A percentile compares a stretch with the other conserved stretches of the same genome.
Conservation (phyloP, 805 yeast genomes). For the Teunomyces funiuensis region DNA sequence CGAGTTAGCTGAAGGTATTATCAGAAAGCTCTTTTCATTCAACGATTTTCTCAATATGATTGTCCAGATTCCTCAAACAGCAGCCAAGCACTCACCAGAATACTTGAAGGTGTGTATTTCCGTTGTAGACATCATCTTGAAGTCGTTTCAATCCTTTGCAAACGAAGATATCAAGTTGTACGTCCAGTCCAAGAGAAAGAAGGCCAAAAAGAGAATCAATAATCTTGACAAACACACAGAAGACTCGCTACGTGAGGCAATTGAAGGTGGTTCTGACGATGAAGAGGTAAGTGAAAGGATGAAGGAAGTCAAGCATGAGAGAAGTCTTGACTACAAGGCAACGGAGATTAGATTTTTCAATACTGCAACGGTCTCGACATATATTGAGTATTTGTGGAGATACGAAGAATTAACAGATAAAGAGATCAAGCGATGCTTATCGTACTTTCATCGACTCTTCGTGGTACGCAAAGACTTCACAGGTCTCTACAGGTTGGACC, state of each 20-base stretch:
- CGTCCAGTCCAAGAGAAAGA: conserved; percentile 46
- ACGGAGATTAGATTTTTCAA: conserved; percentile 51
- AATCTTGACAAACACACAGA: conserved; percentile 26
- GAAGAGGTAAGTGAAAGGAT: conserved; percentile 29
- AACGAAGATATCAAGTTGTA: conserved; percentile 52
- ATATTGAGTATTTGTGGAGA: conserved; percentile 58
- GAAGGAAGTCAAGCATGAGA: conserved; percentile 41
- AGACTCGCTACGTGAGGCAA: conserved; percentile 24
- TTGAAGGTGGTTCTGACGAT: conserved; percentile 30
- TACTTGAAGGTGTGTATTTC: conserved; percentile 63
- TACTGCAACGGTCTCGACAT: conserved; percentile 63
- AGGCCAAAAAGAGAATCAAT: conserved; percentile 23
- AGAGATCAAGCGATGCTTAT: conserved; percentile 61
- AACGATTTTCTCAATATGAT: conserved; percentile 58
- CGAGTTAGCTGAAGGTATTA: conserved; percentile 55
- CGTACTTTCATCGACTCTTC: conserved; percentile 71
- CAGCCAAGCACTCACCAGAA: conserved; percentile 60
- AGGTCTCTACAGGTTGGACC: conserved; percentile 67
- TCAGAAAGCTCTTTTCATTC: conserved; percentile 69
- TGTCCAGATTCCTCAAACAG: conserved; percentile 59
- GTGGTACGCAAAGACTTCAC: conserved; percentile 58
- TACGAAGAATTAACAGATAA: conserved; percentile 61
- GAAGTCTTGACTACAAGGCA: conserved; percentile 44
- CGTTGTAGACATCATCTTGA: conserved; percentile 62
- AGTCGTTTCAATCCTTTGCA: conserved; percentile 65